Conservation (phyloP, 176 grass and related monocot species). For the Oryza punctata region DNA sequence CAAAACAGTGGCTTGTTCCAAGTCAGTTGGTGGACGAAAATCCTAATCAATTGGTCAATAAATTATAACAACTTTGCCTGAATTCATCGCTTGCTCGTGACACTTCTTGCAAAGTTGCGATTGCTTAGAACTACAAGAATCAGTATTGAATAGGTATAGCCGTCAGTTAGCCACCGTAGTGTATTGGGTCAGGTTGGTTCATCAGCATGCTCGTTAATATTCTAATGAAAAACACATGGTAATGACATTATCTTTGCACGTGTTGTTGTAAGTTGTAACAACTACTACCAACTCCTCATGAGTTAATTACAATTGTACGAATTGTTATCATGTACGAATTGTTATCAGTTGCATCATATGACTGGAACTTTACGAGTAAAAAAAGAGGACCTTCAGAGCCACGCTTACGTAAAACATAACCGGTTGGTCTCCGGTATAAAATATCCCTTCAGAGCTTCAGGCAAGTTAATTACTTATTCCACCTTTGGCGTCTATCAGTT, state of each 20-base stretch:
- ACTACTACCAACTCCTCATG: neutral
- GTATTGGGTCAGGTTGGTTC: neutral
- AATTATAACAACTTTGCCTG: neutral
- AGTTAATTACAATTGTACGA: neutral
- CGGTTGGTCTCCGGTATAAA: neutral
- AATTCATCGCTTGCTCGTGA: neutral
- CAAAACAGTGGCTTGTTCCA: neutral
- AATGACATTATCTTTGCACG: conserved; percentile 8
- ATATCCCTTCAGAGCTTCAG: neutral
- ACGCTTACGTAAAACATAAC: neutral
- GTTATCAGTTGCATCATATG: neutral
- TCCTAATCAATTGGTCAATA: neutral
- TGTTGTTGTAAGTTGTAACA: conserved; percentile 22
- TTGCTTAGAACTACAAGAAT: neutral
- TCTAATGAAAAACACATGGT: neutral
- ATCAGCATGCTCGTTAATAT: neutral
- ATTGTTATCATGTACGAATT: neutral
- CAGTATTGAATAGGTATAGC: neutral
- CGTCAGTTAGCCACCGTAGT: neutral
- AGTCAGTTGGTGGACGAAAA: neutral
- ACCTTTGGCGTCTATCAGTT: neutral
- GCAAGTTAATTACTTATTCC: neutral
- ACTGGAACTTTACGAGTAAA: neutral
- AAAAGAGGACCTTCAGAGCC: neutral
- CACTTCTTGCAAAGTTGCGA: neutral